phyloP scores from a whole-genome alignment of 768 basidiomycete species.

The Trametes meyenii region DNA sequence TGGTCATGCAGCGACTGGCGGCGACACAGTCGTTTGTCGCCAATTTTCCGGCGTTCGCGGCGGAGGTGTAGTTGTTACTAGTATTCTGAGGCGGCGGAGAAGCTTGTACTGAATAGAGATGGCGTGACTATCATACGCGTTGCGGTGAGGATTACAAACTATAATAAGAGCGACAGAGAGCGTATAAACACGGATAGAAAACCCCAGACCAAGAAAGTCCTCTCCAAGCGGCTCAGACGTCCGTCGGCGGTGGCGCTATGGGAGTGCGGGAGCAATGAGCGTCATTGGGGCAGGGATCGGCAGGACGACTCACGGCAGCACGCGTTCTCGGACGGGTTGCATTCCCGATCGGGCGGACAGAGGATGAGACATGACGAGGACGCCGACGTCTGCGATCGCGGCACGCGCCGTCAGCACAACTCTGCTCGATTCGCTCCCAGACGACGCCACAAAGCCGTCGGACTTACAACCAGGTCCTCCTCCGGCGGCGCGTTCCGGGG shows the following conservation, averaged over 20 bases:
- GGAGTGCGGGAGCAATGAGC: slow-evolving; percentile 8
- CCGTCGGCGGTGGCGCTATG: slow-evolving; percentile 49
- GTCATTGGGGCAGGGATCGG: slow-evolving; percentile 1
- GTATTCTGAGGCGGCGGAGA: neutral
- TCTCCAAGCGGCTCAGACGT: slow-evolving; percentile 42
- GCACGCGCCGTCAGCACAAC: slow-evolving; percentile 13
- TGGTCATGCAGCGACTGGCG: slow-evolving; percentile 61
- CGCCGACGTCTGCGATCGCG: slow-evolving; percentile 43
- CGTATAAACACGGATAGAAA: neutral
- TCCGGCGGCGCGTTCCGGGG: slow-evolving; percentile 45
- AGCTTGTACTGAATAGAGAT: slow-evolving; percentile 9
- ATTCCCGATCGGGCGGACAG: slow-evolving; percentile 70
- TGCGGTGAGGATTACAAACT: slow-evolving; percentile 27
- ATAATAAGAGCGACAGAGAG: slow-evolving; percentile 32
- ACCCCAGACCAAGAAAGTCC: neutral
- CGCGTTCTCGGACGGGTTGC: slow-evolving; percentile 68
- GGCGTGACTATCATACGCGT: neutral
- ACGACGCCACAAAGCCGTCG: neutral
- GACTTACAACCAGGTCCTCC: slow-evolving; percentile 52
- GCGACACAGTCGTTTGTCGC: slow-evolving; percentile 67
- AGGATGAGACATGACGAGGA: slow-evolving; percentile 69
- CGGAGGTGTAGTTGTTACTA: slow-evolving; percentile 28
- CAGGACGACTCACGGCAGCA: slow-evolving; percentile 74
- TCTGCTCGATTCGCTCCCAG: neutral
- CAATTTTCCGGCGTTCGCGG: slow-evolving; percentile 72